A percentile compares a stretch with the other conserved stretches of the same genome.
Evolutionary conservation across 2,329 filamentous ascomycete genomes (phyloP).

Genomic region (Lachnellula arida): DNA sequence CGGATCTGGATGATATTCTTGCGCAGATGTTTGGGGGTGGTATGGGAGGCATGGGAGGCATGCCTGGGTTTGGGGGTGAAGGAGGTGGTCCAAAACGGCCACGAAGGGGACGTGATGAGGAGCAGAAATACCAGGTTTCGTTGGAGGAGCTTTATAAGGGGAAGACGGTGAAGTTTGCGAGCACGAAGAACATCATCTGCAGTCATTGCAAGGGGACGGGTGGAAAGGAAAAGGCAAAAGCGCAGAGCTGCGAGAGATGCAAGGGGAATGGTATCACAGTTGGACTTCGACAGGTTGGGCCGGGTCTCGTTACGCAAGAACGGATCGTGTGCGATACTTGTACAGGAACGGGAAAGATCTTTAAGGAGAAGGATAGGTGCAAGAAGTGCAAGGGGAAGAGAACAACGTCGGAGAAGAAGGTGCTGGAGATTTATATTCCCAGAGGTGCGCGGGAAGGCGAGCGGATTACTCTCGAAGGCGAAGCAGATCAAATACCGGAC

Average conservation of each 20-base stretch:
- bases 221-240: slow-evolving; percentile 86
- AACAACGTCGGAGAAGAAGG: slow-evolving; percentile 83
- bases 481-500: slow-evolving; percentile 88
- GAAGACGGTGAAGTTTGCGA: slow-evolving; percentile 95
- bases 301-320: slow-evolving; percentile 78
- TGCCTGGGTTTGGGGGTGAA: slow-evolving; percentile 35
- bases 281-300: slow-evolving; percentile 76
- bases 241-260: slow-evolving; percentile 77
- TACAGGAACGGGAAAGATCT: slow-evolving; percentile 77
- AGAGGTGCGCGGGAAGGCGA: slow-evolving; percentile 83
- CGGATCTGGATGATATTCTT: slow-evolving; percentile 88
- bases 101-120: slow-evolving; percentile 73
- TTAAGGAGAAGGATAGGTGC: slow-evolving; percentile 95
- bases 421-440: slow-evolving; percentile 93
- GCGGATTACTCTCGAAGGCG: slow-evolving; percentile 82
- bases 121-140: slow-evolving; percentile 85
- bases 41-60: slow-evolving; percentile 53
- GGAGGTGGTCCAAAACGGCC: slow-evolving; percentile 51
- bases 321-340: slow-evolving; percentile 78
- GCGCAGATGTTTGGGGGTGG: slow-evolving; percentile 77
- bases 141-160: slow-evolving; percentile 97
- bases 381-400: slow-evolving; percentile 97
- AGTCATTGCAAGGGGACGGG: slow-evolving; percentile 81
- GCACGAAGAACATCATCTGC: slow-evolving; percentile 91
- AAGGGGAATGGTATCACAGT: slow-evolving; percentile 74